phyloP scores from a whole-genome alignment of 495 filamentous ascomycete genomes.

The Pseudoneurospora amorphoporcata region DNA sequence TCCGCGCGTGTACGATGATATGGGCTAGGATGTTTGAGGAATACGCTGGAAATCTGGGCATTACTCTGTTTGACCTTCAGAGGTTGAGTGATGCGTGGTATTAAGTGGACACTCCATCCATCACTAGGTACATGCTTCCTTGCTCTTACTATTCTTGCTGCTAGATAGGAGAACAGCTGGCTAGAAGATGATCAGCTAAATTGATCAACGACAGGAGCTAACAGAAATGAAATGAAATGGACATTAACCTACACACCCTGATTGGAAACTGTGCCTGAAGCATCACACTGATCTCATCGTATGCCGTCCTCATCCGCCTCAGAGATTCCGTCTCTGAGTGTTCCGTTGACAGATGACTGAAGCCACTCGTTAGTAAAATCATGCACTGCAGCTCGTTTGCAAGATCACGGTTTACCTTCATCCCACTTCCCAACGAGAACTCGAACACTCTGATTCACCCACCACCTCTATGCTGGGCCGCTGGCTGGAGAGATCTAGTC shows the following conservation, averaged over 20 bases:
- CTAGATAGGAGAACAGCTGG: neutral
- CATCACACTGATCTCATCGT: neutral
- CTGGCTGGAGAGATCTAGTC: too few relatives aligned
- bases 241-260: neutral
- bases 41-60: neutral
- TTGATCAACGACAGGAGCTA: neutral
- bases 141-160: neutral
- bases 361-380: neutral
- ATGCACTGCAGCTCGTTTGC: neutral
- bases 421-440: neutral
- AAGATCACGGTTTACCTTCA: neutral
- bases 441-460: too few relatives aligned
- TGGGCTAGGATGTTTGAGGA: neutral
- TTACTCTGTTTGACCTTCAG: neutral
- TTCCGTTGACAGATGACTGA: neutral
- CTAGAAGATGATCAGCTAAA: neutral
- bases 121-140: neutral
- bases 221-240: neutral
- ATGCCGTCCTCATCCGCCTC: neutral
- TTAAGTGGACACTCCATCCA: neutral
- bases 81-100: neutral
- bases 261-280: neutral
- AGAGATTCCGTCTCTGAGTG: neutral
- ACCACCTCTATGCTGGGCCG: too few relatives aligned
- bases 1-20: neutral